Conservation (phyloP, 2,329 filamentous ascomycete species). For the Davidsoniella neocaledoniae region DNA sequence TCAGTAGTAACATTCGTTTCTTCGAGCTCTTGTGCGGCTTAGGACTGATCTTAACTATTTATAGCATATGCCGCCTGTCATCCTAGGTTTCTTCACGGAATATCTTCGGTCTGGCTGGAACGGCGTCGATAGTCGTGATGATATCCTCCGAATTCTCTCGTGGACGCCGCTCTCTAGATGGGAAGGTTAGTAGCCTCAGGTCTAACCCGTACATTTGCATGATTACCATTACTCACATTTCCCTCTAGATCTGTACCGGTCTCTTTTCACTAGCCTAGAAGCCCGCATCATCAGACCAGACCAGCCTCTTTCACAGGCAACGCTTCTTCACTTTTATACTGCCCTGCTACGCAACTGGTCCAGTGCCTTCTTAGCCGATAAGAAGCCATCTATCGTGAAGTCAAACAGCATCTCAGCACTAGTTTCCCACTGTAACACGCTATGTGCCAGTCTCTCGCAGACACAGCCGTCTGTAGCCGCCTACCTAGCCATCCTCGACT, state of each 20-base stretch:
- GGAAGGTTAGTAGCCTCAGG: conserved; percentile 25
- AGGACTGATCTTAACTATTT: background rate
- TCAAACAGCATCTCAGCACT: conserved; percentile 25
- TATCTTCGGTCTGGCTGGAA: conserved; percentile 44
- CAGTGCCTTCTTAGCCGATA: conserved; percentile 25
- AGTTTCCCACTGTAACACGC: conserved; percentile 32
- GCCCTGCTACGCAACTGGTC: conserved; percentile 46
- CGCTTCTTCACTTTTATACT: conserved; percentile 51
- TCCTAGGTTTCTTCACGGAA: conserved; percentile 31
- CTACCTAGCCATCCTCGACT: conserved; percentile 45
- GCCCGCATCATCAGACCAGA: conserved; percentile 29
- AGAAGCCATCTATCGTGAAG: conserved; percentile 21
- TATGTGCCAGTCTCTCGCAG: conserved; percentile 45
- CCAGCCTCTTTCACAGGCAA: conserved; percentile 33
- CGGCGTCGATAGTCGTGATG: conserved; percentile 34
- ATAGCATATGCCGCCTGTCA: conserved; percentile 30
- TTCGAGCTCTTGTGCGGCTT: background rate
- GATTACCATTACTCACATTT: background rate
- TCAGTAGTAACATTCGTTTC: conserved; percentile 17
- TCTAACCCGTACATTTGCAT: background rate
- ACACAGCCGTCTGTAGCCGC: conserved; percentile 26
- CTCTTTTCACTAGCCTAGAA: conserved; percentile 36
- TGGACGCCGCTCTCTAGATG: conserved; percentile 39
- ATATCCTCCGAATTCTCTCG: conserved; percentile 41
- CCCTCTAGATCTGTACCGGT: conserved; percentile 29